These are phyloP conservation scores for Rhodomyrtus psidioides DNA, from an alignment of 441 rosid species.

Conservation along the genomic window DNA sequence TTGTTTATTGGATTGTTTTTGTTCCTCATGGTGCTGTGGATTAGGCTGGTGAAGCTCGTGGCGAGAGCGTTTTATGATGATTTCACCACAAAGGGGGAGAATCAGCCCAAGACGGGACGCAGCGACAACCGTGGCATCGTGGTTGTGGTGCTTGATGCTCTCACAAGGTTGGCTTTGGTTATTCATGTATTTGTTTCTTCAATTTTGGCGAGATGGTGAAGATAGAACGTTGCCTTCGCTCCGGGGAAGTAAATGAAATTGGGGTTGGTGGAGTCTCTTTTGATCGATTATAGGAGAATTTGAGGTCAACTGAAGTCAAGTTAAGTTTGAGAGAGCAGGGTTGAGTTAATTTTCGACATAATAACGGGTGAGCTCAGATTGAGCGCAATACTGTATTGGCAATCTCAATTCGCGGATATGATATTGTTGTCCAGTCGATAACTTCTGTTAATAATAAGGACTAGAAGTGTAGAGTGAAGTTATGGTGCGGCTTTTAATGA, in stretches of 20 bases:
- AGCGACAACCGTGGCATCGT: constrained; percentile 81
- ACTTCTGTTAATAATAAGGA: not conserved
- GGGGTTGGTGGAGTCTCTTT: not conserved
- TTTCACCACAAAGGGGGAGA: constrained; percentile 56
- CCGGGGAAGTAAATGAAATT: not conserved
- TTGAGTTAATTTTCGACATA: not conserved
- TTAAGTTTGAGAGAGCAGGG: not conserved
- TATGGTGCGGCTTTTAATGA: not conserved
- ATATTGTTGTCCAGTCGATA: not conserved
- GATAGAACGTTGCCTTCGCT: not conserved
- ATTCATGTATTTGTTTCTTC: not conserved
- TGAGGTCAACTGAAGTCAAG: not conserved
- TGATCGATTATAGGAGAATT: not conserved
- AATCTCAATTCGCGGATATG: not conserved
- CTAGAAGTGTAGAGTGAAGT: not conserved
- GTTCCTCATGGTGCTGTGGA: not conserved
- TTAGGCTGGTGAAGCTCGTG: constrained; percentile 66
- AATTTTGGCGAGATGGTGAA: not conserved
- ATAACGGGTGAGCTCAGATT: not conserved
- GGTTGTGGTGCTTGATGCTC: constrained; percentile 83
- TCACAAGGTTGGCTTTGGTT: constrained; percentile 42
- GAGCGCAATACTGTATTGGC: not conserved
- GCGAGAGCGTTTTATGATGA: constrained; percentile 87
- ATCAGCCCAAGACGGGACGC: constrained; percentile 69
- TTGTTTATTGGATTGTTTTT: not conserved